These are phyloP conservation scores for Stemphylium beticola DNA, from an alignment of 2,329 filamentous ascomycete genomes.

Conservation along the genomic window DNA sequence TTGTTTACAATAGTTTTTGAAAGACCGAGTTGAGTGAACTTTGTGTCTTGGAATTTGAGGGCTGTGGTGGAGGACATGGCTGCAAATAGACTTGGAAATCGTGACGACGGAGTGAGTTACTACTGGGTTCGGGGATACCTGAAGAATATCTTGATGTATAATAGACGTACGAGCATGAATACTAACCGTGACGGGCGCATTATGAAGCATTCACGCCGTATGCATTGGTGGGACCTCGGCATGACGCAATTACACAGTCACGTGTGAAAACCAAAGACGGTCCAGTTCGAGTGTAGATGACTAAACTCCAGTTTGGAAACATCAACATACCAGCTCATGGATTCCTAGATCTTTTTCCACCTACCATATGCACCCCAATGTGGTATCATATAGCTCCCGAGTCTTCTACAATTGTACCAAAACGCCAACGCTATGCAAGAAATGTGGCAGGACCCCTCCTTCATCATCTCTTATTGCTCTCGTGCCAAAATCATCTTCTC, in stretches of 20 bases:
- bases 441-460: constrained; percentile 3
- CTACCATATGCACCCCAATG: not conserved
- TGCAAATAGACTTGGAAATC: not conserved
- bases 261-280: not conserved
- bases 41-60: constrained; percentile 37
- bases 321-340: not conserved
- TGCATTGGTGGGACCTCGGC: not conserved
- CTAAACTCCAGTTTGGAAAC: not conserved
- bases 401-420: constrained; percentile 2
- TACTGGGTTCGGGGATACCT: too few species aligned
- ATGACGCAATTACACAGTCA: constrained; percentile 19
- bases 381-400: not conserved
- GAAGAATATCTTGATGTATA: too few species aligned
- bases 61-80: constrained; percentile 29
- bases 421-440: constrained; percentile 47
- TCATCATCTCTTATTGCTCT: constrained; percentile 57
- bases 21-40: constrained; percentile 35
- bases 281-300: not conserved
- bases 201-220: too few species aligned
- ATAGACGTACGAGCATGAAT: too few species aligned
- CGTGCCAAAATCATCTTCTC: constrained; percentile 88
- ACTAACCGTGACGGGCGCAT: too few species aligned
- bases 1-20: constrained; percentile 34
- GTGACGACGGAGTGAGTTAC: too few species aligned
- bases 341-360: not conserved